Conservation (phyloP, 2,329 filamentous ascomycete genomes). For the Arthrinium puccinioides region DNA sequence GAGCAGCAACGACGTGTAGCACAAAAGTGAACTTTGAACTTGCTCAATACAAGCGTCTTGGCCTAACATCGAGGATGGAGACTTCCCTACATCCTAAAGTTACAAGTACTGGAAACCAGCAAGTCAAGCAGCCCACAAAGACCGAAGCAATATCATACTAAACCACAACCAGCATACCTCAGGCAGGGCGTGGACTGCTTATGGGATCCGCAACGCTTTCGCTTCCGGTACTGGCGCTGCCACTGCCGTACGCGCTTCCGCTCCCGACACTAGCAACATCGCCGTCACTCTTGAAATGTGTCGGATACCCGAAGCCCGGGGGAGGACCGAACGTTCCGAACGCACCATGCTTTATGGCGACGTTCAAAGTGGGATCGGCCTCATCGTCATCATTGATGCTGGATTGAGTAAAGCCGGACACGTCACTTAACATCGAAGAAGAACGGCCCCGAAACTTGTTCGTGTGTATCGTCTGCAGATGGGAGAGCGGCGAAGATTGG, state of each 20-base stretch:
- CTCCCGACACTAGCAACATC: slow-evolving; percentile 26
- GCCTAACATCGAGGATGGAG: too few species aligned
- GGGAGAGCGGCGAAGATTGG: slow-evolving; percentile 21
- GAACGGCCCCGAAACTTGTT: slow-evolving; percentile 42
- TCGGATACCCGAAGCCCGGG: slow-evolving; percentile 18
- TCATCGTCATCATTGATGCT: slow-evolving; percentile 43
- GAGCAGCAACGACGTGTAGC: too few species aligned
- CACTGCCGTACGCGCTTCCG: slow-evolving; percentile 38
- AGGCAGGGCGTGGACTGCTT: slow-evolving; percentile 28
- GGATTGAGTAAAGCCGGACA: slow-evolving; percentile 60
- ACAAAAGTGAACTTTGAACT: too few species aligned
- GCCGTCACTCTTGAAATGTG: slow-evolving; percentile 16
- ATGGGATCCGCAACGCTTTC: slow-evolving; percentile 44
- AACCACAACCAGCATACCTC: too few species aligned
- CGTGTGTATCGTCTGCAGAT: slow-evolving; percentile 25
- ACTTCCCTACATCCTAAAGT: too few species aligned
- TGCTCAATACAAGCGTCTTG: too few species aligned
- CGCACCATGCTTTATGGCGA: slow-evolving; percentile 10
- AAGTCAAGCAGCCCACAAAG: too few species aligned
- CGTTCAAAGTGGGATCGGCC: slow-evolving; percentile 13
- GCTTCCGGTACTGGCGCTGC: slow-evolving; percentile 35
- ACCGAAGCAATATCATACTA: too few species aligned
- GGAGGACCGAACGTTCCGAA: slow-evolving; percentile 15
- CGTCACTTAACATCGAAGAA: slow-evolving; percentile 59
- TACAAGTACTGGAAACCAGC: too few species aligned